Conservation (phyloP, 2,329 filamentous ascomycete species). For the Dendrostoma leiphaemia region DNA sequence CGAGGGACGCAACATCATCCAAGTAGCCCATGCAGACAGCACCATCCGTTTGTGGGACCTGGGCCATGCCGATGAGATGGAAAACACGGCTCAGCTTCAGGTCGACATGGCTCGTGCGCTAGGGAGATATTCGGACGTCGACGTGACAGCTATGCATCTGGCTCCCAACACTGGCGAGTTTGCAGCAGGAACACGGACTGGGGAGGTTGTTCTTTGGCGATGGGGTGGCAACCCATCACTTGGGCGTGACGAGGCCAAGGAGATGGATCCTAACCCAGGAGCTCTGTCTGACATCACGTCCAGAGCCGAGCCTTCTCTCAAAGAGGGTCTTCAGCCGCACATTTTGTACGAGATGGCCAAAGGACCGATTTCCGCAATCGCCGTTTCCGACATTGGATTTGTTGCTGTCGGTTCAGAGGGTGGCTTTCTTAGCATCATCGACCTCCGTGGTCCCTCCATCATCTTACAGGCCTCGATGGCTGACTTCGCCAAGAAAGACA, state of each 20-base stretch:
- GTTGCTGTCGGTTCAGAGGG: conserved; percentile 82
- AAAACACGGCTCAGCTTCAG: conserved; percentile 79
- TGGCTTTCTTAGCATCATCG: conserved; percentile 77
- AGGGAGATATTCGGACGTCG: conserved; percentile 73
- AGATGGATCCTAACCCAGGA: conserved; percentile 59
- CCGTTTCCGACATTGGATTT: conserved; percentile 91
- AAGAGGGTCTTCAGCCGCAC: conserved; percentile 67
- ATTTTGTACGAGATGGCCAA: conserved; percentile 80
- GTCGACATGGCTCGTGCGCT: conserved; percentile 83
- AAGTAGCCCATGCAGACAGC: conserved; percentile 86
- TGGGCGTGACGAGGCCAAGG: conserved; percentile 58
- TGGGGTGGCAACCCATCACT: conserved; percentile 80
- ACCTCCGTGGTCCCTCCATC: conserved; percentile 81
- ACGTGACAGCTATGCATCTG: conserved; percentile 77
- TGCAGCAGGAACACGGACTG: conserved; percentile 73
- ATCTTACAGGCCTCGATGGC: conserved; percentile 73
- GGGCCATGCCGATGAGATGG: conserved; percentile 88
- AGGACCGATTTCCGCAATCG: conserved; percentile 74
- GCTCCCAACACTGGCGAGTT: conserved; percentile 80
- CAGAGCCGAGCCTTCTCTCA: conserved; percentile 69
- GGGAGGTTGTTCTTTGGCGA: conserved; percentile 83
- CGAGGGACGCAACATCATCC: conserved; percentile 79
- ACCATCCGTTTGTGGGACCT: conserved; percentile 92
- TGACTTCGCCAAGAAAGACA: conserved; percentile 75
- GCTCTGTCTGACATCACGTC: conserved; percentile 71